Conservation (phyloP, 1,284 basidiomycete species). For the Heterobasidion annosum region DNA sequence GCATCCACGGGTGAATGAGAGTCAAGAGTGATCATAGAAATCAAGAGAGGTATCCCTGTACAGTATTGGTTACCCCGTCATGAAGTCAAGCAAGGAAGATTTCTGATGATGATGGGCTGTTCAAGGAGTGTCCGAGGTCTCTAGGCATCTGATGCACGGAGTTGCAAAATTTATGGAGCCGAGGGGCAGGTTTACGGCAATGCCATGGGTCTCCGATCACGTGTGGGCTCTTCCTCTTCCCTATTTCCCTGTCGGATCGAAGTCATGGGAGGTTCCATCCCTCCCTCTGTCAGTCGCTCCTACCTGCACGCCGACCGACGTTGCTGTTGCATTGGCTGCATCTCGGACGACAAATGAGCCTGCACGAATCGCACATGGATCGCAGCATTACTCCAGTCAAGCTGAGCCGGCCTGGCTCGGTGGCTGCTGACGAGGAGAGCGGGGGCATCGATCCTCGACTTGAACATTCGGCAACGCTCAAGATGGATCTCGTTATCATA, state of each 20-base stretch:
- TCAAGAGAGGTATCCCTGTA: too few relatives aligned
- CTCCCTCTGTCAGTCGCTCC: neutral
- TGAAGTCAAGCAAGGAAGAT: too few relatives aligned
- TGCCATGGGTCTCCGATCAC: neutral
- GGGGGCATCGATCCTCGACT: neutral
- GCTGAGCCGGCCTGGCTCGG: neutral
- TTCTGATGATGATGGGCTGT: too few relatives aligned
- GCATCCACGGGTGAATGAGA: too few relatives aligned
- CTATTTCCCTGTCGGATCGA: neutral
- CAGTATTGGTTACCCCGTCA: too few relatives aligned
- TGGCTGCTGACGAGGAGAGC: neutral
- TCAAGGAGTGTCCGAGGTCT: too few relatives aligned
- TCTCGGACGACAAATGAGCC: neutral
- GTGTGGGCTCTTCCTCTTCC: neutral
- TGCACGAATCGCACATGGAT: neutral
- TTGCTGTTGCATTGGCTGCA: too few relatives aligned
- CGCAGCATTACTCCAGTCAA: neutral
- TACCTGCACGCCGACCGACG: neutral
- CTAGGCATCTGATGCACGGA: too few relatives aligned
- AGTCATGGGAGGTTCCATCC: neutral
- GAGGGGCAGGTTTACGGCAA: neutral
- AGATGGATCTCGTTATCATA: conserved; percentile 37
- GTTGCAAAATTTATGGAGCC: too few relatives aligned
- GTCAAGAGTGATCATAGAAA: too few relatives aligned
- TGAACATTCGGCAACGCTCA: conserved; percentile 14